These are phyloP conservation scores for Colletotrichum horii DNA, from an alignment of 2,329 filamentous ascomycete species.

Conservation along the genomic window DNA sequence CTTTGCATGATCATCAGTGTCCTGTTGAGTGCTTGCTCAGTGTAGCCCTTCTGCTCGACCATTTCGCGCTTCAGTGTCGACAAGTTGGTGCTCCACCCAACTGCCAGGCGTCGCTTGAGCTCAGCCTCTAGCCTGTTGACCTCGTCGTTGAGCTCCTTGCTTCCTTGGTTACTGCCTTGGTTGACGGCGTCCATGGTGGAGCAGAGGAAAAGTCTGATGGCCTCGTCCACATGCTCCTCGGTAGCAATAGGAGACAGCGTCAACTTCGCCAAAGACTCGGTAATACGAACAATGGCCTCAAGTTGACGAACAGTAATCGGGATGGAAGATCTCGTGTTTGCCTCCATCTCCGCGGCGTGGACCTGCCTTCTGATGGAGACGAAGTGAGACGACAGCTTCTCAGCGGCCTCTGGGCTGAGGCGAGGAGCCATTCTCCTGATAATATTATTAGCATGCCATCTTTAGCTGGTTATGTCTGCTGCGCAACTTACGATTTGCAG, in stretches of 20 bases:
- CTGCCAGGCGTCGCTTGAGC: constrained; percentile 83
- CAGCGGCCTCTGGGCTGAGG: constrained; percentile 86
- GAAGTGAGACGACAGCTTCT: constrained; percentile 96
- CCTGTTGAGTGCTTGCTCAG: constrained; percentile 82
- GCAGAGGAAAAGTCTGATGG: constrained; percentile 93
- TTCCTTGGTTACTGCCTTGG: constrained; percentile 82
- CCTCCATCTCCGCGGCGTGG: constrained; percentile 86
- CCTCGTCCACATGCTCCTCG: constrained; percentile 93
- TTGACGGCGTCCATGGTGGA: constrained; percentile 98
- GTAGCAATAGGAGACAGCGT: constrained; percentile 85
- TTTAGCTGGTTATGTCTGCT: background rate
- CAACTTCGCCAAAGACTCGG: constrained; percentile 92
- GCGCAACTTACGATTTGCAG: constrained; percentile 79
- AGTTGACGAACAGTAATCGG: constrained; percentile 97
- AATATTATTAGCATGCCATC: constrained; percentile 31
- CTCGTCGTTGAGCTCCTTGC: constrained; percentile 90
- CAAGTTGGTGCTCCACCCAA: constrained; percentile 93
- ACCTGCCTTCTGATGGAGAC: constrained; percentile 95
- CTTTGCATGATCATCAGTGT: constrained; percentile 86
- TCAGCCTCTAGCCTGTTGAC: constrained; percentile 87
- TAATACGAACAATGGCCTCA: constrained; percentile 96
- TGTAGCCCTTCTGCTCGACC: constrained; percentile 89
- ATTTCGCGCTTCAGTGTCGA: constrained; percentile 88
- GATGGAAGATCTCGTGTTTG: constrained; percentile 89
- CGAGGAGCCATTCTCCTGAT: constrained; percentile 88